Evolutionary conservation across 2,329 filamentous ascomycete genomes (phyloP).

Genomic region (Neopestalotiopsis rosae): DNA sequence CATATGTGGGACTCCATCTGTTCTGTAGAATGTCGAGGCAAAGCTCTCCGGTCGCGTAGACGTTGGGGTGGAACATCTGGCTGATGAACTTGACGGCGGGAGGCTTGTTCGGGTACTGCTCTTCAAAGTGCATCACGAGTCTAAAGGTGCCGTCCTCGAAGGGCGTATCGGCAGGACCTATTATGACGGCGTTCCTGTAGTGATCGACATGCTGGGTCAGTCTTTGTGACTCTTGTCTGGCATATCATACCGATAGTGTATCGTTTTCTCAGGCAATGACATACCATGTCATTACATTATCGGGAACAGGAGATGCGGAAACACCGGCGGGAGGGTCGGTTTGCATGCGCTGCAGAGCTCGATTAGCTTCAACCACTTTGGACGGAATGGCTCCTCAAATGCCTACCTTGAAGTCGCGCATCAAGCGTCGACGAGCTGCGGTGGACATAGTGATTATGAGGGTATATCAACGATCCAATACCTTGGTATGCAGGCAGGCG

Average conservation of each 20-base stretch:
- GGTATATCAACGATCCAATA: neutral
- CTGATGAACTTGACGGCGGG: constrained; percentile 98
- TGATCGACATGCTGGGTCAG: neutral
- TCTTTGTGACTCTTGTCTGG: neutral
- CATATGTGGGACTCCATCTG: constrained; percentile 97
- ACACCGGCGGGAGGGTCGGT: constrained; percentile 97
- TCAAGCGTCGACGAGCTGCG: constrained; percentile 74
- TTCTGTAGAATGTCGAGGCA: constrained; percentile 98
- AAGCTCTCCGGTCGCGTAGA: constrained; percentile 95
- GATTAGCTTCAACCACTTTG: constrained; percentile 1
- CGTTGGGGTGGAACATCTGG: constrained; percentile 99
- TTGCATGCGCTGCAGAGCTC: constrained; percentile 82
- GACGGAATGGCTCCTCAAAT: constrained; percentile 3
- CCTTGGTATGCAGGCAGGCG: neutral
- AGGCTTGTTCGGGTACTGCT: constrained; percentile 98
- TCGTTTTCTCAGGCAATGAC: neutral
- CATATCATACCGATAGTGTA: neutral
- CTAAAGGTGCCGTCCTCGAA: constrained; percentile 77
- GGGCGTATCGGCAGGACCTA: constrained; percentile 24
- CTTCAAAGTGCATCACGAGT: constrained; percentile 98
- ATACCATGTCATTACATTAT: constrained; percentile 97
- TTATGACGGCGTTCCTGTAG: constrained; percentile 26
- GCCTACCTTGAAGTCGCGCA: constrained; percentile 80
- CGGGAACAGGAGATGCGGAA: constrained; percentile 92
- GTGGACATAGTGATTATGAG: constrained; percentile 64